These are phyloP conservation scores for Lathyrus aphaca DNA, from an alignment of 306 rosid genomes.

Conservation along the genomic window DNA sequence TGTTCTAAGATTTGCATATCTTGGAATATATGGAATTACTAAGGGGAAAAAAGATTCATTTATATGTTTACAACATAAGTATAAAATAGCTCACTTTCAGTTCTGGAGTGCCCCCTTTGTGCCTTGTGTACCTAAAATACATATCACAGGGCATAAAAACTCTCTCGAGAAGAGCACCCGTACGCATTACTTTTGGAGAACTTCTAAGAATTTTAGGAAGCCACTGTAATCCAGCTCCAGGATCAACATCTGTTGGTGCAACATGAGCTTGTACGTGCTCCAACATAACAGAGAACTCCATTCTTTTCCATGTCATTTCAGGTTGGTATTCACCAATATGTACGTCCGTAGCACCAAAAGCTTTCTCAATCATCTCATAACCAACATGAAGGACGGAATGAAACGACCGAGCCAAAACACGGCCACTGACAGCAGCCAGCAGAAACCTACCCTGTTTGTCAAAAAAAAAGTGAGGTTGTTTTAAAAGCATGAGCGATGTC, in stretches of 20 bases:
- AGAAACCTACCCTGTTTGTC: constrained; percentile 86
- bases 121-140: constrained; percentile 94
- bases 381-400: constrained; percentile 95
- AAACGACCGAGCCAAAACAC: constrained; percentile 91
- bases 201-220: constrained; percentile 90
- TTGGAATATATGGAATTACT: constrained; percentile 13
- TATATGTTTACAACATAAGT: constrained; percentile 18
- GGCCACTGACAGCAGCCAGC: constrained; percentile 99
- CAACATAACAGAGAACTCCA: constrained; percentile 93
- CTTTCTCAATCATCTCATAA: constrained; percentile 90
- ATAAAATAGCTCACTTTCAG: constrained; percentile 60
- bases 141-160: constrained; percentile 99
- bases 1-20: constrained; percentile 13
- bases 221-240: constrained; percentile 99
- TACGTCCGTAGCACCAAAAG: constrained; percentile 68
- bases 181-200: constrained; percentile 98
- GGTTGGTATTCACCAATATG: constrained; percentile 76
- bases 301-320: constrained; percentile 95
- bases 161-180: constrained; percentile 99
- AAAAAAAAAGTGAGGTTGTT: constrained; percentile 30
- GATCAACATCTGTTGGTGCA: constrained; percentile 99
- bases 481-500: constrained; percentile 36
- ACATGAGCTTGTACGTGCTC: constrained; percentile 99
- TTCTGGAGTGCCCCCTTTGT: constrained; percentile 98
- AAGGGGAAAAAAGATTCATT: background rate